Evolutionary conservation across 371 early-diverging fungal genomes (phyloP), one percentile per base, ranked within the genome.

Genomic region (Fennellomyces sp.): DNA sequence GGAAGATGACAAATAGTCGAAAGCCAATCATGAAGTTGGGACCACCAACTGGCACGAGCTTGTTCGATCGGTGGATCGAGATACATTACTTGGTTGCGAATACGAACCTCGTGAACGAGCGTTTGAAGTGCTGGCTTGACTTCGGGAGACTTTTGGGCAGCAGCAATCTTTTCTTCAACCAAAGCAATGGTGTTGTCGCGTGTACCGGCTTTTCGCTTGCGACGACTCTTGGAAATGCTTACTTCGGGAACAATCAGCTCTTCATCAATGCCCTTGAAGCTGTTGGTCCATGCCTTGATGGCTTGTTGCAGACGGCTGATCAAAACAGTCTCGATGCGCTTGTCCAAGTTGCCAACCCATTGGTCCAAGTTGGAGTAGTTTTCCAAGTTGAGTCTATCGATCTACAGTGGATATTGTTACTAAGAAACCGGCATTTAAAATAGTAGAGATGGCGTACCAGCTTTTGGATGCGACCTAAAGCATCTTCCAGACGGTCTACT

Each of bases 1-100:
- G 89, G 86, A 60, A 91, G 72, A 56, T 86, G 83, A 56, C 94
- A 91, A 25, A 94, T 81, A 7, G 87, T 82, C 0, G 91, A 88
- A 35, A 98, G 82, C 95, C 97, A 99, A 5, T 88, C 85, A 56
- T 97, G 98, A 30, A 99, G 83, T 75, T 95, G 93, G 49, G 74
- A 73, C 75, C 91, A 92, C 95, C 95, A 97, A 52, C 87, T 84
- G 15, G 86, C 87, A 33, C 97, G 89, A 1, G 98, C 97, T 55
- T 91, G 86, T 72, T 98, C 97, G 23, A 99, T 81, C 23, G 98
- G 97, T 36, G 98, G 98, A 48, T 96, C 93, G 27, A 99, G 80
- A 64, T 89, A 95, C 94, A 99, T 94, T 64, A 92, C 85, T 75
- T 97, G 98, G 78, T 98, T 94, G 60, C 87, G 86, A 67, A 99